Evolutionary conservation across 306 rosid species (phyloP), one percentile per base, ranked within the genome.

Genomic region (Luffa aegyptiaca): DNA sequence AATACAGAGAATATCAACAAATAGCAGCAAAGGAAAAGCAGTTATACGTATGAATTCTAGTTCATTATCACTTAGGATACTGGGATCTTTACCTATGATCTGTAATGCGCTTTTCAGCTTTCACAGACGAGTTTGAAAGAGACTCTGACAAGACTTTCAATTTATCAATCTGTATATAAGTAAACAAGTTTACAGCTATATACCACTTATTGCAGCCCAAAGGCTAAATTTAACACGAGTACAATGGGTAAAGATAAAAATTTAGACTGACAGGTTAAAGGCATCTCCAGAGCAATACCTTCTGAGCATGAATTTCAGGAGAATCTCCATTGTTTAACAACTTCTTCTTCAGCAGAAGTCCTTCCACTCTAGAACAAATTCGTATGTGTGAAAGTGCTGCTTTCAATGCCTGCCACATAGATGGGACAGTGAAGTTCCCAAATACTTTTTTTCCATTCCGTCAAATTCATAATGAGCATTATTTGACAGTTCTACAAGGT

Each of bases 101-200:
- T 81, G 88, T 84, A 85, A 96, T 93, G 81, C 98, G 99, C 84
- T 91, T 96, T 86, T 93, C 98, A 81, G 99, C 91, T 85, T 91
- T 96, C 82, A 83, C 83, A 78, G 93, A 89, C 77, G 99, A 96
- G 88, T 92, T 93, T 55, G 97, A 85, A 83, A 96, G 99, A 82
- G 99, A 96, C 56, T 93, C 99, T 42, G 91, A 86, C 76, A 96
- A 88, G 72, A 96, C 92, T 88, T 89, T 96, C 90, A 96, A 85
- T 88, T 96, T 96, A 83, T 96, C 99, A 81, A 96, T 96, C 99
- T 96, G 90, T 71, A 71, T 57, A 81, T 57, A 79, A 81, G 76
- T 31, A 83, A 35, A 78, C 18, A 45, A 58, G 75, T 46, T 39
- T 62, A n/a, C 59, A 63, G 49, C 55, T 2, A 21, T 5, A 44